A percentile compares a stretch with the other conserved stretches of the same genome.
Evolutionary conservation across 306 rosid species (phyloP).

Genomic region (Cucurbita pepo): DNA sequence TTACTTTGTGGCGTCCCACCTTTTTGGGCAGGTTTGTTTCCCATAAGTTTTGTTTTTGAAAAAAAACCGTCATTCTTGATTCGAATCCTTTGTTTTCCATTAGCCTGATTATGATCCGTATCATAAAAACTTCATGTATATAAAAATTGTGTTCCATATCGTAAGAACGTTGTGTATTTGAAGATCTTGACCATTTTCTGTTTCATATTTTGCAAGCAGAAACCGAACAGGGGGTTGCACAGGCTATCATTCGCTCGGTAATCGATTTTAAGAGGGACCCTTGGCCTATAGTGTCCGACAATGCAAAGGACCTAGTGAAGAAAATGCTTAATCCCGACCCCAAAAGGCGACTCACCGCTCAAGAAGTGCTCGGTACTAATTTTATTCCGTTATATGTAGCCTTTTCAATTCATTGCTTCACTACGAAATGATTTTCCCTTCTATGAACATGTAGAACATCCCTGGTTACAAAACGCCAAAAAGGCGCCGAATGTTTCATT

Average conservation of each 20-base stretch:
- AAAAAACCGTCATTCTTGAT: background rate
- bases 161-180: background rate
- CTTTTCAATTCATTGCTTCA: background rate
- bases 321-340: slow-evolving; percentile 26
- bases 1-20: slow-evolving; percentile 78
- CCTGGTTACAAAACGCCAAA: slow-evolving; percentile 45
- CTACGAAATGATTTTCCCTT: background rate
- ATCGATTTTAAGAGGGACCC: slow-evolving; percentile 25
- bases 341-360: slow-evolving; percentile 17
- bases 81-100: background rate
- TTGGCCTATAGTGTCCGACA: slow-evolving; percentile 22
- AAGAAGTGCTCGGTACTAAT: slow-evolving; percentile 16
- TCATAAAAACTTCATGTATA: background rate
- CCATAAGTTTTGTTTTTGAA: background rate
- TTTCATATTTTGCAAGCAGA: slow-evolving; percentile 1
- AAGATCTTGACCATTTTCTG: background rate
- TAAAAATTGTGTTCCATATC: background rate
- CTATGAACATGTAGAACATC: slow-evolving; percentile 25
- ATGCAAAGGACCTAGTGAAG: slow-evolving; percentile 22
- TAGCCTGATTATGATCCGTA: background rate
- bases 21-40: slow-evolving; percentile 78
- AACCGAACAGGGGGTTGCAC: slow-evolving; percentile 24
- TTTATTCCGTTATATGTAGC: background rate
- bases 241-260: slow-evolving; percentile 20
- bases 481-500: slow-evolving; percentile 48